A percentile compares a stretch with the other conserved stretches of the same genome.
phyloP scores from a whole-genome alignment of 225 moss, liverwort and hornwort genomes.

The Marchantia paleacea region DNA sequence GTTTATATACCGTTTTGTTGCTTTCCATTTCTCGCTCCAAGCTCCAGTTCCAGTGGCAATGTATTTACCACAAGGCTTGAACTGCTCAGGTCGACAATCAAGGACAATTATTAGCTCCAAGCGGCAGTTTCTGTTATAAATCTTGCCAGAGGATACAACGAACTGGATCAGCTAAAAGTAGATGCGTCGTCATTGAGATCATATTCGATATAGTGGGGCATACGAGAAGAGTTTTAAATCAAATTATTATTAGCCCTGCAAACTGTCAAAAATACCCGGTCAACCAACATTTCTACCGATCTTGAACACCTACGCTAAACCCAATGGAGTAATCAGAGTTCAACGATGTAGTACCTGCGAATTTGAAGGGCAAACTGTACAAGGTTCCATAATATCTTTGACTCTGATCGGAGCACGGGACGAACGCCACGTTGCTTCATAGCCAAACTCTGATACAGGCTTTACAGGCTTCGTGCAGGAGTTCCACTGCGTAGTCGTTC shows the following conservation, averaged over 20 bases:
- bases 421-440: constrained; percentile 43
- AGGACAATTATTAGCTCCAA: no score
- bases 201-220: neutral
- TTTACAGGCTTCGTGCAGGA: constrained; percentile 30
- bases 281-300: neutral
- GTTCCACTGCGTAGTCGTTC: constrained; percentile 25
- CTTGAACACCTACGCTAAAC: neutral
- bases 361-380: constrained; percentile 35
- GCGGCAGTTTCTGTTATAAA: no score
- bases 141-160: no score
- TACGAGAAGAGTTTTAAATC: neutral
- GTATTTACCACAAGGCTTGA: constrained; percentile 41
- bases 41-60: constrained; percentile 42
- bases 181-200: neutral
- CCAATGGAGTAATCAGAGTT: neutral
- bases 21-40: constrained; percentile 49
- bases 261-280: neutral
- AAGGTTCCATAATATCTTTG: constrained; percentile 45
- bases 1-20: constrained; percentile 30
- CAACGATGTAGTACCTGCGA: constrained; percentile 20
- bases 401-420: constrained; percentile 35
- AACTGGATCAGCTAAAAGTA: neutral
- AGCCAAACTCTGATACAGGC: constrained; percentile 36
- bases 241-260: neutral
- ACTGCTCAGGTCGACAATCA: constrained; percentile 26